Base-by-base conservation (phyloP, 179 eudicot genomes). In the Corrigiola litoralis region DNA sequence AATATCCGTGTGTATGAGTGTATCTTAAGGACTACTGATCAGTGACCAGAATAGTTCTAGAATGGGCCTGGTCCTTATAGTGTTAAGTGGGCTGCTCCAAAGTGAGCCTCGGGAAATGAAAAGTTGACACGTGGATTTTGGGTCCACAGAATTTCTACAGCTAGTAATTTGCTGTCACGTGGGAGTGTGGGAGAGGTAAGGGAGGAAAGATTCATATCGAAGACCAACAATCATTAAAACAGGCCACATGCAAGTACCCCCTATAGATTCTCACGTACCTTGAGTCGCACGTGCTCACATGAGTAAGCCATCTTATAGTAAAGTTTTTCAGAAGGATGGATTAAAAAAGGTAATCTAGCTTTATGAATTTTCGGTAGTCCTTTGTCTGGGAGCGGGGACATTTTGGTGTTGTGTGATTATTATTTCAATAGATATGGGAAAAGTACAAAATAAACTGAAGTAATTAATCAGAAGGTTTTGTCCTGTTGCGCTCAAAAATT, bases 211-310 rank as follows among this genome's bases (percentile, higher is more conserved):
- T 11, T 23, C 1, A 41, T 46, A 73, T 61, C 52, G 68, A 54
- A 66, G 66, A 7, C 67, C 25, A 52, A 67, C 64, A 74, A 58
- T 65, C 59, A 65, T 69, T 75, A 75, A 68, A 65, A 64, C 33
- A 52, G 68, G 21, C 58, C 79, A 75, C 79, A 65, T 75, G 79
- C 63, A 36, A 36, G 3, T 45, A n/a, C 69, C 8, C 21, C 38
- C 24, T 4, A 31, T 69, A 38, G 74, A 74, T 68, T 74, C 69
- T 58, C 61, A 64, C 74, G 74, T 54, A 52, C 61, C 75, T 63
- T 70, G 68, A 70, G 37, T 72, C 75, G 72, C 79, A 75, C 75
- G 79, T 75, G 79, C 79, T 66, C 79, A 53, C 79, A 70, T 75
- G 75, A 20, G 58, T 49, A 29, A 54, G 64, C 64, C 60, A n/a